These are phyloP conservation scores for Cladosporium oxysporum DNA, from an alignment of 2,329 filamentous ascomycete species.

Conservation along the genomic window DNA sequence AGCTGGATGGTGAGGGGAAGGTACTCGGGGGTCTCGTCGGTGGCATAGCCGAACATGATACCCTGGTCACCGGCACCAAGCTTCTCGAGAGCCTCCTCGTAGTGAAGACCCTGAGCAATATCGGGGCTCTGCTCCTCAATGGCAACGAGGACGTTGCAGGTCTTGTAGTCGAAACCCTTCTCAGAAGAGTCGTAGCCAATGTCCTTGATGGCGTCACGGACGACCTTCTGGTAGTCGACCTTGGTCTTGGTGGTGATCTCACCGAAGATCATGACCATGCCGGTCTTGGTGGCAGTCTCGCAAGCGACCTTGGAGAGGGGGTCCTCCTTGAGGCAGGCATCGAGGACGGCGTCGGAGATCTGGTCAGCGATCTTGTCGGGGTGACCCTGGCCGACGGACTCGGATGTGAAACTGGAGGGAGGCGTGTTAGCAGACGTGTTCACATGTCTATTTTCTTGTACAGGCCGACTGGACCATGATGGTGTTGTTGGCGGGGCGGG, in stretches of 20 bases:
- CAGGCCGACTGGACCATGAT: neutral
- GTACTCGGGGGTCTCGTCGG: slow-evolving; percentile 96
- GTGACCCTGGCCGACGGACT: slow-evolving; percentile 45
- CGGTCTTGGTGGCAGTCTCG: slow-evolving; percentile 99
- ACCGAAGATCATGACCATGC: slow-evolving; percentile 98
- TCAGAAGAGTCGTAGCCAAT: slow-evolving; percentile 96
- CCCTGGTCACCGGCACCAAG: slow-evolving; percentile 99
- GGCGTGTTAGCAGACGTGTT: slow-evolving; percentile 16
- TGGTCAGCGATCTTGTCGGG: slow-evolving; percentile 64
- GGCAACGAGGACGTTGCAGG: slow-evolving; percentile 95
- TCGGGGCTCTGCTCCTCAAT: slow-evolving; percentile 99
- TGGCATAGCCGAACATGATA: slow-evolving; percentile 99
- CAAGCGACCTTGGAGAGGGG: slow-evolving; percentile 98
- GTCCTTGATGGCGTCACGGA: slow-evolving; percentile 93
- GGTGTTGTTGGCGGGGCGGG: neutral
- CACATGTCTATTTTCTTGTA: neutral
- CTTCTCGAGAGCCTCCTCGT: slow-evolving; percentile 95
- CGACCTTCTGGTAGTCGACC: slow-evolving; percentile 97
- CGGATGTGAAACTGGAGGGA: slow-evolving; percentile 22
- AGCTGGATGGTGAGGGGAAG: slow-evolving; percentile 92
- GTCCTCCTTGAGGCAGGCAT: slow-evolving; percentile 93
- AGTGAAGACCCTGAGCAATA: slow-evolving; percentile 98
- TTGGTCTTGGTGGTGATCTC: slow-evolving; percentile 97
- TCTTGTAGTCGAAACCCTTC: slow-evolving; percentile 99
- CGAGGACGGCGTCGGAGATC: slow-evolving; percentile 96